Evolutionary conservation across 1,284 basidiomycete species (phyloP), one percentile per base, ranked within the genome.

Genomic region (Apiotrichum mycotoxinovorans): DNA sequence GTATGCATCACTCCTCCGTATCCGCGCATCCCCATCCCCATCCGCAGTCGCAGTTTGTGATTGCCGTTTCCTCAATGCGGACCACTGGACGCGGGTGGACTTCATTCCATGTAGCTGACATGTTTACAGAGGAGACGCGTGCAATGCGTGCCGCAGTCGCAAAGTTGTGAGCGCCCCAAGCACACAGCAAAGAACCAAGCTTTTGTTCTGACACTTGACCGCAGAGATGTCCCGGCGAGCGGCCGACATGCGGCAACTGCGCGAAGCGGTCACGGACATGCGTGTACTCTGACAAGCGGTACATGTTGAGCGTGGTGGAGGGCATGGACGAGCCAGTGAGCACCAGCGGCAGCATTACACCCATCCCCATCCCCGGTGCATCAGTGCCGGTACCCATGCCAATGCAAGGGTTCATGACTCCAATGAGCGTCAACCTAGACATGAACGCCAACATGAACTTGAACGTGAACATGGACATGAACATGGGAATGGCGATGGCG

Each of bases 161-260:
- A 51, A 51, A 43, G 40, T 51, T 27, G 50, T 51, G 17, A 12
- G 50, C 41, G 3, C n/a, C n/a, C n/a, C n/a, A n/a, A n/a, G n/a
- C n/a, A n/a, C n/a, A n/a, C n/a, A n/a, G n/a, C n/a, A n/a, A n/a
- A n/a, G n/a, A n/a, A n/a, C n/a, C n/a, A n/a, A n/a, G n/a, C n/a
- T n/a, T n/a, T n/a, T n/a, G n/a, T n/a, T n/a, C n/a, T n/a, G n/a
- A n/a, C n/a, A 37, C 4, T n/a, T n/a, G 22, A 25, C 20, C 33
- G 12, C 44, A 64, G 63, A 47, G 55, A 30, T 64, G 63, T 25
- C 51, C 51, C 20, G 63, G 60, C 4, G 57, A 61, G 37, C 61
- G 52, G n/a, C 63, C 63, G 3, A 27, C 52, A 1, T 64, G 63
- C 37, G 7, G 37, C 33, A 61, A 59, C 42, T 64, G 63, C 51